Conservation (phyloP, 176 grass and related monocot genomes). For the Phyllostachys edulis region DNA sequence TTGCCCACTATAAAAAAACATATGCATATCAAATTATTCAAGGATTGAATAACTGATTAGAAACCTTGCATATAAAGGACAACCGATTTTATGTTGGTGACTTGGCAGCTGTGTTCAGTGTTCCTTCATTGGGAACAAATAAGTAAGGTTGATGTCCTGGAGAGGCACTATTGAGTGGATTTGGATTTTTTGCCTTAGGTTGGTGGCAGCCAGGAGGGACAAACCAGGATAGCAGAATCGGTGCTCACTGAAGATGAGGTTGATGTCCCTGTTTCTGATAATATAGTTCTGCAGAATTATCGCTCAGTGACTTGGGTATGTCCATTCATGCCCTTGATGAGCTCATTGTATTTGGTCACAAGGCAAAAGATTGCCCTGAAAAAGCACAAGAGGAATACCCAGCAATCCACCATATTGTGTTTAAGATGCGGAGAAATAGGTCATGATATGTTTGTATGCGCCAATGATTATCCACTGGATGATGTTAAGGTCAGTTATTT, state of each 20-base stretch:
- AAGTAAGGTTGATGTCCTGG: background rate
- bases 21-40: background rate
- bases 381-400: slow-evolving; percentile 65
- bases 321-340: slow-evolving; percentile 30
- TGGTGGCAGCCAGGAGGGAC: slow-evolving; percentile 34
- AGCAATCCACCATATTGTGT: slow-evolving; percentile 59
- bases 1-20: background rate
- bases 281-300: slow-evolving; percentile 59
- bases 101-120: background rate
- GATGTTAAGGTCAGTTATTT: slow-evolving; percentile 71
- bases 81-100: background rate
- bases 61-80: background rate
- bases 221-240: slow-evolving; percentile 30
- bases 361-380: slow-evolving; percentile 87
- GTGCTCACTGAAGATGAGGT: slow-evolving; percentile 43
- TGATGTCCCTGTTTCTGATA: slow-evolving; percentile 46
- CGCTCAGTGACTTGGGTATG: slow-evolving; percentile 52
- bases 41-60: background rate
- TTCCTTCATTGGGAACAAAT: background rate
- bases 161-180: slow-evolving; percentile 6
- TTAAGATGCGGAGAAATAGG: slow-evolving; percentile 69
- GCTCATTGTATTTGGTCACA: slow-evolving; percentile 55
- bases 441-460: slow-evolving; percentile 85
- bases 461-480: slow-evolving; percentile 63
- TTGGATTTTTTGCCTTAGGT: slow-evolving; percentile 37